Percentiles rank a stretch among this genome's conserved stretches.
Conservation (phyloP, 2,329 filamentous ascomycete species). For the Colletotrichum echinochloae region DNA sequence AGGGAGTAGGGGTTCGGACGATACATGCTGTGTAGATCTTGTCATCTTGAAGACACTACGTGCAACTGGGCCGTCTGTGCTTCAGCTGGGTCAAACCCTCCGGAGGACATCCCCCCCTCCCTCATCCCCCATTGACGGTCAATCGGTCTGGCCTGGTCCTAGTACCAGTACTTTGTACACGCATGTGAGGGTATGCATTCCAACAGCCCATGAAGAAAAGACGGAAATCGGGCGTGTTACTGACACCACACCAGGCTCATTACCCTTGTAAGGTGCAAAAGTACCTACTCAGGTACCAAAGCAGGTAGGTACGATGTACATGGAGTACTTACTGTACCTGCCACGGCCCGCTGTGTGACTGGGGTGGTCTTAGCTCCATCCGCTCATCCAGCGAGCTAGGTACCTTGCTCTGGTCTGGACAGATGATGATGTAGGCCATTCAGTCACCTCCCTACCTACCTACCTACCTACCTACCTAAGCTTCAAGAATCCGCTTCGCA, state of each 20-base stretch:
- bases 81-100: conserved; percentile 7
- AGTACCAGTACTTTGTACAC: background rate
- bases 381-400: background rate
- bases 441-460: no score
- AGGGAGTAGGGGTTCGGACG: conserved; percentile 4
- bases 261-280: no score
- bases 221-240: background rate
- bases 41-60: background rate
- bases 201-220: background rate
- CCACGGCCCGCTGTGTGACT: background rate
- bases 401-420: no score
- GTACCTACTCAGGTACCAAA: no score
- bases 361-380: background rate
- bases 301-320: no score
- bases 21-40: no score
- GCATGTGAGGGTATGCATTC: background rate
- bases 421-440: no score
- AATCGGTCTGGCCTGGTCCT: background rate
- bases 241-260: background rate
- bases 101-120: background rate
- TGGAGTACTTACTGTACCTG: no score
- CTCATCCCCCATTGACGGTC: background rate
- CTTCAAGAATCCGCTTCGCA: background rate
- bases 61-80: background rate
- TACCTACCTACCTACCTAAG: background rate